Percentiles rank a stretch among this genome's conserved stretches.
phyloP scores from a whole-genome alignment of 495 filamentous ascomycete genomes.

The Talaromyces proteolyticus region DNA sequence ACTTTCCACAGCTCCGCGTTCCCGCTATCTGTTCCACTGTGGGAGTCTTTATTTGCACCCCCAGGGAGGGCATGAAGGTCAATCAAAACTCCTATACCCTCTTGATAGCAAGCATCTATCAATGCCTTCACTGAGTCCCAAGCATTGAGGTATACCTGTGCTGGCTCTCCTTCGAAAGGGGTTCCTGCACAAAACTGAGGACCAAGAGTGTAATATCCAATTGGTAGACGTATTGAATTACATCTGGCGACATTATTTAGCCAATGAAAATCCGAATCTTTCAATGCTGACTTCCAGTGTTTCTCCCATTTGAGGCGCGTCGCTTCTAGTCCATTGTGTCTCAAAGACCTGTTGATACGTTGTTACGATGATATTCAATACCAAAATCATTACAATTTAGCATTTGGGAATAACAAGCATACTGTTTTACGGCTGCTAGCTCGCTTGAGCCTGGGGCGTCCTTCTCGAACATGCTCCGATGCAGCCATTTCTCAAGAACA shows the following conservation, averaged over 20 bases:
- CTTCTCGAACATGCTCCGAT: slow-evolving; percentile 30
- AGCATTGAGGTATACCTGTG: slow-evolving; percentile 40
- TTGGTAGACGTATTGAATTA: slow-evolving; percentile 49
- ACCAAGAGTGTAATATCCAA: slow-evolving; percentile 50
- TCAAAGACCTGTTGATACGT: slow-evolving; percentile 19
- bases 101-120: slow-evolving; percentile 25
- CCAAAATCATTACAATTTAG: neutral
- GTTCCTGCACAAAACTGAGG: slow-evolving; percentile 39
- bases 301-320: slow-evolving; percentile 41
- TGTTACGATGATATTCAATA: neutral
- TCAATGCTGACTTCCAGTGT: slow-evolving; percentile 41
- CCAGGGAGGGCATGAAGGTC: slow-evolving; percentile 53
- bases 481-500: slow-evolving; percentile 50
- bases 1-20: slow-evolving; percentile 39
- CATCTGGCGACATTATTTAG: slow-evolving; percentile 35
- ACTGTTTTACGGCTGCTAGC: slow-evolving; percentile 37
- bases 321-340: slow-evolving; percentile 33
- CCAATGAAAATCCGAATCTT: slow-evolving; percentile 38
- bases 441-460: slow-evolving; percentile 30
- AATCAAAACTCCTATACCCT: slow-evolving; percentile 45
- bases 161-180: slow-evolving; percentile 32
- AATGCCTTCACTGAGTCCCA: slow-evolving; percentile 39
- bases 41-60: slow-evolving; percentile 41
- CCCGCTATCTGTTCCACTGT: slow-evolving; percentile 41
- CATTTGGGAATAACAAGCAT: neutral